phyloP scores from a whole-genome alignment of 768 basidiomycete species.

The Trametes maxima region DNA sequence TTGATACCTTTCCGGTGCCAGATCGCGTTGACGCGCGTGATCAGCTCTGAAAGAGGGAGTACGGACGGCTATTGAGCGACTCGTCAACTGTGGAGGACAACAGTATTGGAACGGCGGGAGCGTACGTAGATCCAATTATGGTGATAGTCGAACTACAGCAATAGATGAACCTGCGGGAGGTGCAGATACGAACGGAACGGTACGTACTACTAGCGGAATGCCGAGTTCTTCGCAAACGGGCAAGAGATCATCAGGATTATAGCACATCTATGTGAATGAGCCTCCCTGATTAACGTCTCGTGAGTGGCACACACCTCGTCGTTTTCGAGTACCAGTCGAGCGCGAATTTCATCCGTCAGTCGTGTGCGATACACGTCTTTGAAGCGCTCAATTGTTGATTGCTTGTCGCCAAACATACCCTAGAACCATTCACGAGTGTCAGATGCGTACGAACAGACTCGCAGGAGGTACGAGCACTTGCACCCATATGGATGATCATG shows the following conservation, averaged over 20 bases:
- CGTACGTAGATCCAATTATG: conserved; percentile 66
- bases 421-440: conserved; percentile 28
- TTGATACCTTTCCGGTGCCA: conserved; percentile 77
- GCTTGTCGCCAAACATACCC: conserved; percentile 85
- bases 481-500: conserved; percentile 81
- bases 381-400: conserved; percentile 67
- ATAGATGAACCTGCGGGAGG: conserved; percentile 44
- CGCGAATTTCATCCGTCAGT: conserved; percentile 66
- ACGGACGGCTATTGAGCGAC: conserved; percentile 41
- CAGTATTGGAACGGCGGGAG: conserved; percentile 4
- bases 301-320: conserved; percentile 66
- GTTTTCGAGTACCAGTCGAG: conserved; percentile 87
- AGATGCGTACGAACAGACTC: background rate
- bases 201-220: conserved; percentile 45
- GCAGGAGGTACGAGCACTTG: conserved; percentile 42
- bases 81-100: conserved; percentile 22
- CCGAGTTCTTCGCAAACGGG: conserved; percentile 82
- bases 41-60: conserved; percentile 55
- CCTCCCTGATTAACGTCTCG: background rate
- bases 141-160: conserved; percentile 63
- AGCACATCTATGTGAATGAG: conserved; percentile 58
- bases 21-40: conserved; percentile 72
- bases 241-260: conserved; percentile 87
- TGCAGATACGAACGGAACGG: conserved; percentile 41
- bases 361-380: conserved; percentile 62